These are phyloP conservation scores for Boletus edulis DNA, from an alignment of 768 basidiomycete genomes.

Conservation along the genomic window DNA sequence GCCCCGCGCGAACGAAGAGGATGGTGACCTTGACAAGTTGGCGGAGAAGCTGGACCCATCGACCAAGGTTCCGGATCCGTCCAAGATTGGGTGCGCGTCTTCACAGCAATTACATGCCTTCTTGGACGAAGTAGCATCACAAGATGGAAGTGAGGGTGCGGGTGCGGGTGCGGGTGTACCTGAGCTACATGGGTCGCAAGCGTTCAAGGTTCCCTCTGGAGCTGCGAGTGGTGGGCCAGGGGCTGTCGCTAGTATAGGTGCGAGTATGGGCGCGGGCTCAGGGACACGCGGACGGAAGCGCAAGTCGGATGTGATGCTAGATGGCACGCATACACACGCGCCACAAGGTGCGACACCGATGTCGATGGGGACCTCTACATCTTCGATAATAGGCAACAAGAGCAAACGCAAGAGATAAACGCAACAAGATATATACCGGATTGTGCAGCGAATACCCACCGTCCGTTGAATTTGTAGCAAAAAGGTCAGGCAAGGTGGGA, in stretches of 20 bases:
- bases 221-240: not conserved
- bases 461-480: not conserved
- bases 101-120: conserved; percentile 41
- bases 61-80: conserved; percentile 22
- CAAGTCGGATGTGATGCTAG: conserved; percentile 36
- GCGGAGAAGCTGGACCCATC: conserved; percentile 34
- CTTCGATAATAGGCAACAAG: conserved; percentile 14
- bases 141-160: conserved; percentile 20
- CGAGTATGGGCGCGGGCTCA: not conserved
- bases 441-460: not conserved
- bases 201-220: conserved; percentile 7
- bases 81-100: conserved; percentile 31
- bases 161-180: not conserved
- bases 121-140: conserved; percentile 42
- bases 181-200: not conserved
- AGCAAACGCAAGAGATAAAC: conserved; percentile 32
- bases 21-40: conserved; percentile 32
- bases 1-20: conserved; percentile 29
- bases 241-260: not conserved
- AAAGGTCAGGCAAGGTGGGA: not conserved
- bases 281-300: conserved; percentile 34
- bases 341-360: not conserved
- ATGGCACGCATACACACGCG: conserved; percentile 3
- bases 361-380: not conserved
- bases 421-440: not conserved